Evolutionary conservation across 139 green algal species (phyloP), one percentile per base, ranked within the genome.

Genomic region (Penium margaritaceum): DNA sequence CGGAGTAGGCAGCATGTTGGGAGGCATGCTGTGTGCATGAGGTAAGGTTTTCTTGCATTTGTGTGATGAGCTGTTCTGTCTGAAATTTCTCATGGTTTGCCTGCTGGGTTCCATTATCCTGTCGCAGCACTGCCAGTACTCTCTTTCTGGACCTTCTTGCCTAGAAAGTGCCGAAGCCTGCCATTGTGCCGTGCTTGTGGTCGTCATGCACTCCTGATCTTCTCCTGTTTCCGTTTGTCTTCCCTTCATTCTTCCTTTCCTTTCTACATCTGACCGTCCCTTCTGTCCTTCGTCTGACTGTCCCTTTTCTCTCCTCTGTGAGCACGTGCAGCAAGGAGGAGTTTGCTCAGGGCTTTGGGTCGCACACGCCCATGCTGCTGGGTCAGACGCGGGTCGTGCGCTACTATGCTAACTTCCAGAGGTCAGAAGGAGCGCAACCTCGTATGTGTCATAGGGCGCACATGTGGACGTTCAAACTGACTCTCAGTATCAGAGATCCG

Each of bases 281-380:
- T 41, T 62, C 19, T 5, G 14, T 55, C 60, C 60, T 24, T 68
- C 14, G 17, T 44, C 14, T 6, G n/a, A 29, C n/a, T n/a, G n/a
- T n/a, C n/a, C n/a, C n/a, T n/a, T n/a, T n/a, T n/a, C n/a, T n/a
- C n/a, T n/a, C n/a, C n/a, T n/a, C n/a, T n/a, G n/a, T n/a, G n/a
- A n/a, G n/a, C n/a, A n/a, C n/a, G n/a, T n/a, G n/a, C 68, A 76
- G 68, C 14, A 24, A 66, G 29, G 55, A 67, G 51, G 68, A 76
- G 47, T 80, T 80, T 21, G 38, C 19, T 24, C 19, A 21, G 17
- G 73, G 73, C 32, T 80, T 75, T 62, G 73, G 73, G 30, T 75
- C 60, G n/a, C 73, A 80, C 73, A 80, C 73, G 29, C 73, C 73
- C 19, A 72, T 80, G 2, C 47, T 66, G 5, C 41, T 60, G 1